Conservation (phyloP, 495 filamentous ascomycete species). For the Filosporella fistucella region DNA sequence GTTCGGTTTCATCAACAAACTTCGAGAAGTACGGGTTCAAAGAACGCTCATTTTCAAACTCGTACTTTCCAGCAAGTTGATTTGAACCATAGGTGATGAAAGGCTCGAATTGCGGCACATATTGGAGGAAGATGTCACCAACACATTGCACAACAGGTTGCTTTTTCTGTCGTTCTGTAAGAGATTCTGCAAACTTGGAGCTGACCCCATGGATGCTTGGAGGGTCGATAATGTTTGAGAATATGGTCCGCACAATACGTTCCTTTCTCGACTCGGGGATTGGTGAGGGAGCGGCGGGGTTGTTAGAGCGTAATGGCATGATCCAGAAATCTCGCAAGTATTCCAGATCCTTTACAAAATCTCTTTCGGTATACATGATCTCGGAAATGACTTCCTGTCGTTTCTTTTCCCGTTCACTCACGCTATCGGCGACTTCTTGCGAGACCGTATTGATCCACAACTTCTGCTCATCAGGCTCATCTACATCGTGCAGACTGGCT, state of each 20-base stretch:
- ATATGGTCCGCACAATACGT: conserved; percentile 88
- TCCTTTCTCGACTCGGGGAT: conserved; percentile 87
- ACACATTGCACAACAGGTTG: conserved; percentile 81
- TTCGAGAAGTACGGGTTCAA: conserved; percentile 80
- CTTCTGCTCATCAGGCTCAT: conserved; percentile 92
- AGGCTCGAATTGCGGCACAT: conserved; percentile 85
- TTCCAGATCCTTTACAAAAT: conserved; percentile 99
- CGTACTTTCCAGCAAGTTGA: conserved; percentile 93
- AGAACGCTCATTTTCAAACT: conserved; percentile 93
- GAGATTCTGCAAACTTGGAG: conserved; percentile 73
- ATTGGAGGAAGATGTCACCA: conserved; percentile 92
- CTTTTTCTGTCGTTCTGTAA: conserved; percentile 89
- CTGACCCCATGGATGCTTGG: conserved; percentile 82
- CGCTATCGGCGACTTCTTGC: conserved; percentile 86
- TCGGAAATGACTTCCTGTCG: conserved; percentile 97
- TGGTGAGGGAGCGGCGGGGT: conserved; percentile 64
- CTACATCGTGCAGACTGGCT: conserved; percentile 76
- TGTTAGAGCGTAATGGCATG: conserved; percentile 71
- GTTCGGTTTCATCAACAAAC: conserved; percentile 96
- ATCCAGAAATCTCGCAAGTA: conserved; percentile 99
- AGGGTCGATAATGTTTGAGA: conserved; percentile 86
- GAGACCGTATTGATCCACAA: conserved; percentile 99
- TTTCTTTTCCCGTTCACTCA: conserved; percentile 90
- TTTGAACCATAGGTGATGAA: conserved; percentile 97
- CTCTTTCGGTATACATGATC: conserved; percentile 96